phyloP scores from a whole-genome alignment of 768 basidiomycete species.

The Collybia sordida region DNA sequence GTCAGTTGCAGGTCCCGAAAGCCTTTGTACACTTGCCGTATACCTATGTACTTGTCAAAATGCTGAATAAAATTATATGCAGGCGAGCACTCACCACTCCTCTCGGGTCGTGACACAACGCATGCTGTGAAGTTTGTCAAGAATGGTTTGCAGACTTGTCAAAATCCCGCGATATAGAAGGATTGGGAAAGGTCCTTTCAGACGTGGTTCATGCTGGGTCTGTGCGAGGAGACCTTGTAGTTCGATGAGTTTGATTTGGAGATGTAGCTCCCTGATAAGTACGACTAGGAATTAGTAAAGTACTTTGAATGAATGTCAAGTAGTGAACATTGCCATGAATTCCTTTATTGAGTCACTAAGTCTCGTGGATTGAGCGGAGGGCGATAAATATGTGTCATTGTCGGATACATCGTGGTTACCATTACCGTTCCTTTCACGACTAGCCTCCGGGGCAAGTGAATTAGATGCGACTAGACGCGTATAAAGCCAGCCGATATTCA shows the following conservation, averaged over 20 bases:
- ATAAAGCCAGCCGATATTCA: slow-evolving; percentile 95
- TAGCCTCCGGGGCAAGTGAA: slow-evolving; percentile 59
- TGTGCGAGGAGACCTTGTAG: slow-evolving; percentile 84
- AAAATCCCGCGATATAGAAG: slow-evolving; percentile 80
- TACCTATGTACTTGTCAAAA: slow-evolving; percentile 46
- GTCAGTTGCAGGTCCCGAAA: not conserved
- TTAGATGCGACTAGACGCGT: slow-evolving; percentile 88
- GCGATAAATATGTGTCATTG: slow-evolving; percentile 26
- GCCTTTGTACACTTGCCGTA: slow-evolving; percentile 47
- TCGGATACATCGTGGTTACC: slow-evolving; percentile 24
- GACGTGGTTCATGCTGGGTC: slow-evolving; percentile 88
- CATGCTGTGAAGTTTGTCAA: slow-evolving; percentile 93
- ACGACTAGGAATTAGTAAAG: not conserved
- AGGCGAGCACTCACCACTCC: slow-evolving; percentile 67
- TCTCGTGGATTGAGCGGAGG: slow-evolving; percentile 36
- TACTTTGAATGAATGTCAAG: not conserved
- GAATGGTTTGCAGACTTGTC: slow-evolving; percentile 78
- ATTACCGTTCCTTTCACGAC: slow-evolving; percentile 25
- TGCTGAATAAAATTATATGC: slow-evolving; percentile 9
- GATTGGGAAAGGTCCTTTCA: slow-evolving; percentile 95
- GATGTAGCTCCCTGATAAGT: slow-evolving; percentile 80
- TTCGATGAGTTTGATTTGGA: slow-evolving; percentile 88
- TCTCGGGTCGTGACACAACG: slow-evolving; percentile 94
- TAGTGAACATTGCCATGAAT: slow-evolving; percentile 88
- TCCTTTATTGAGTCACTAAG: slow-evolving; percentile 70